These are phyloP conservation scores for Aspergillus saccharolyticus DNA, from an alignment of 495 filamentous ascomycete genomes.

Conservation along the genomic window DNA sequence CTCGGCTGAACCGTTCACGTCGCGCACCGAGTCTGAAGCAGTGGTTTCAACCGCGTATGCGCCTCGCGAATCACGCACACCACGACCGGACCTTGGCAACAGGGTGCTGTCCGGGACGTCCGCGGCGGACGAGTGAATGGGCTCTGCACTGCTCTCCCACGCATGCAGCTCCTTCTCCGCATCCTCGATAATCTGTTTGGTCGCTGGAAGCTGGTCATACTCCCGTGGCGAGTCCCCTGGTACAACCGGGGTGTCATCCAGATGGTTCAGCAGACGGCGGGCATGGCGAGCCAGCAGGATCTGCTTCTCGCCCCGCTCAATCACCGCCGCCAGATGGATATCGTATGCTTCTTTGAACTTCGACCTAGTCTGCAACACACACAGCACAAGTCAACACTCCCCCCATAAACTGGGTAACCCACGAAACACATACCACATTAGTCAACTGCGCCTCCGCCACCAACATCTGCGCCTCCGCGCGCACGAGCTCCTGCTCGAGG, in stretches of 20 bases:
- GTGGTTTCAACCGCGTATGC: neutral
- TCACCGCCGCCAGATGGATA: constrained; percentile 75
- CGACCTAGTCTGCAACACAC: constrained; percentile 63
- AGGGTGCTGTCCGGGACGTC: constrained; percentile 9
- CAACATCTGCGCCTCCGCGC: constrained; percentile 89
- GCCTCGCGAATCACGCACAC: neutral
- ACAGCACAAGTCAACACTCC: constrained; percentile 12
- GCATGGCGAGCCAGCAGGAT: constrained; percentile 87
- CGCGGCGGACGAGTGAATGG: constrained; percentile 29
- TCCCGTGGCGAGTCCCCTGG: constrained; percentile 70
- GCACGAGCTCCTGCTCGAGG: constrained; percentile 91
- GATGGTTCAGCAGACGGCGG: constrained; percentile 72
- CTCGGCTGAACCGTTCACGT: neutral
- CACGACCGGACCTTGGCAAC: constrained; percentile 10
- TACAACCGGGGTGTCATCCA: constrained; percentile 89
- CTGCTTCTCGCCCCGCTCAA: constrained; percentile 96
- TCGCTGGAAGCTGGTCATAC: constrained; percentile 59
- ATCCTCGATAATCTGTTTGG: constrained; percentile 83
- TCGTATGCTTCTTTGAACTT: constrained; percentile 94
- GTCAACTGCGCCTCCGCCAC: constrained; percentile 96
- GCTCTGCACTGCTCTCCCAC: constrained; percentile 62
- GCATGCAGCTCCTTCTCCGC: constrained; percentile 80
- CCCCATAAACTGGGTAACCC: neutral
- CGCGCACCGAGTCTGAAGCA: neutral
- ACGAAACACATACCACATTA: constrained; percentile 60